These are phyloP conservation scores for Pestalotiopsis sp. DNA, from an alignment of 2,329 filamentous ascomycete genomes.

Conservation along the genomic window DNA sequence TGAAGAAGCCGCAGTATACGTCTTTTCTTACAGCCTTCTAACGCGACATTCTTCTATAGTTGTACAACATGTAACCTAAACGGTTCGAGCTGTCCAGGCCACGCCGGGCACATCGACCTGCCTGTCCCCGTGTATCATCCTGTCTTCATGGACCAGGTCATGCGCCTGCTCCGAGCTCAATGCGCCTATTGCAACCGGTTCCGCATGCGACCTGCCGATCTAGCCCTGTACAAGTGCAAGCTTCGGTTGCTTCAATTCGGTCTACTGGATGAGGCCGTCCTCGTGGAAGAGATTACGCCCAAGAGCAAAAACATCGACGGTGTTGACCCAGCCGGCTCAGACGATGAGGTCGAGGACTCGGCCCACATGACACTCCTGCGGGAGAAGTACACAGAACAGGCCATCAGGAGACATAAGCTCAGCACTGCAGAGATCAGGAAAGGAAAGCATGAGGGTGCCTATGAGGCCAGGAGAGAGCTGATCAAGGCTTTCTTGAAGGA, in stretches of 20 bases:
- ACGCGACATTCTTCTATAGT: constrained; percentile 43
- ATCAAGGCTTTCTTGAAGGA: constrained; percentile 81
- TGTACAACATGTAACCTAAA: constrained; percentile 92
- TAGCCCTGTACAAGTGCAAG: constrained; percentile 82
- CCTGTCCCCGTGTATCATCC: constrained; percentile 84
- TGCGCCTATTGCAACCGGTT: constrained; percentile 91
- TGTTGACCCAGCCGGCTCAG: constrained; percentile 37
- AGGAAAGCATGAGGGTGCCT: constrained; percentile 81
- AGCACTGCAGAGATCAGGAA: constrained; percentile 51
- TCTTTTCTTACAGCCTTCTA: not conserved
- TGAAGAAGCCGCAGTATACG: not conserved
- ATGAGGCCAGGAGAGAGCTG: constrained; percentile 73
- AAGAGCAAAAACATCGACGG: constrained; percentile 35
- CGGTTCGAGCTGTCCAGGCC: constrained; percentile 82
- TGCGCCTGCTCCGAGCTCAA: constrained; percentile 81
- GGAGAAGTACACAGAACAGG: constrained; percentile 71
- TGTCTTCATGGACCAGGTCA: constrained; percentile 91
- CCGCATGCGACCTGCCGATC: constrained; percentile 72
- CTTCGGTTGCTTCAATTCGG: constrained; percentile 84
- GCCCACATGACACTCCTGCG: constrained; percentile 62
- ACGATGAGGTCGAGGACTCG: constrained; percentile 57
- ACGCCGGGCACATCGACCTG: constrained; percentile 93
- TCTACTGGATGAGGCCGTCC: constrained; percentile 60
- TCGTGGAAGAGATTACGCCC: constrained; percentile 40
- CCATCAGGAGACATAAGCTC: constrained; percentile 63